Conservation (phyloP, 2,329 filamentous ascomycete species). For the Epicoccum sorghinum region DNA sequence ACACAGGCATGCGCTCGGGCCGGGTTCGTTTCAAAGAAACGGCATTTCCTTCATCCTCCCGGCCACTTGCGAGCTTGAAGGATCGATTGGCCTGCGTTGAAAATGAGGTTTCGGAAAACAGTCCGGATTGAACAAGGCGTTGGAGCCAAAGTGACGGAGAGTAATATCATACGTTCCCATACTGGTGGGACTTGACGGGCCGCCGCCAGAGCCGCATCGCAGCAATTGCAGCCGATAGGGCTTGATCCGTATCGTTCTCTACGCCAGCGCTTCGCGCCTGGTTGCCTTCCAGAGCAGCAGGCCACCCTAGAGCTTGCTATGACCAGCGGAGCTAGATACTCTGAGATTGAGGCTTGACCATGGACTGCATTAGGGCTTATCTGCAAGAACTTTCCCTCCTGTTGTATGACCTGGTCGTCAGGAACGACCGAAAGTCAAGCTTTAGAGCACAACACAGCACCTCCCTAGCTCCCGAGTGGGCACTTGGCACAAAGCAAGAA, state of each 20-base stretch:
- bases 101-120: background rate
- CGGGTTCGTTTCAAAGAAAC: background rate
- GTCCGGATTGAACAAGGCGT: background rate
- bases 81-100: background rate
- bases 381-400: background rate
- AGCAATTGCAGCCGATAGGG: background rate
- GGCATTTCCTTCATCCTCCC: background rate
- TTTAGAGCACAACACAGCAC: background rate
- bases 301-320: background rate
- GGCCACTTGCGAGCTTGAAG: background rate
- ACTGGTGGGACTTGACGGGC: background rate
- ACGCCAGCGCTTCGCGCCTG: background rate
- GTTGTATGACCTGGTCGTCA: background rate
- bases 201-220: background rate
- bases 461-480: too few relatives aligned
- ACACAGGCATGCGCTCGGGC: background rate
- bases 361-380: conserved; percentile 6
- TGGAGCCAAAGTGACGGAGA: background rate
- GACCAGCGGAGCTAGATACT: background rate
- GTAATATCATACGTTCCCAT: background rate
- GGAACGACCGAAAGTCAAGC: background rate
- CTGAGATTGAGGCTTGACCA: background rate
- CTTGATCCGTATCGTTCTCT: background rate
- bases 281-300: too few relatives aligned
- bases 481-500: too few relatives aligned